Base-by-base conservation (phyloP, 805 yeast genomes). In the Debaryomyces prosopidis region DNA sequence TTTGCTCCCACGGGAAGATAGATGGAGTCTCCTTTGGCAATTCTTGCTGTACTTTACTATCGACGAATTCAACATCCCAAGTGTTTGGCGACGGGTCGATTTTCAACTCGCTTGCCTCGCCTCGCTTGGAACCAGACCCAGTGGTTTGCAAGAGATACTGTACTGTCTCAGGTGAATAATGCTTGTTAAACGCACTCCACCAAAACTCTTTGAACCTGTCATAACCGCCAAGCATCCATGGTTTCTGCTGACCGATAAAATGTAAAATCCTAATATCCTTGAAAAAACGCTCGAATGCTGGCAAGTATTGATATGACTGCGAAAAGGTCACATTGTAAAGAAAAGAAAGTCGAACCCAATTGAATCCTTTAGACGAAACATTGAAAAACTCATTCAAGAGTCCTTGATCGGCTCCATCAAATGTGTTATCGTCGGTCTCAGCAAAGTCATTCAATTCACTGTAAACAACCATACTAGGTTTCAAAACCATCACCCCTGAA, bases 381-480 rank as follows among this genome's bases (percentile, higher is more conserved):
- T 73, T 76, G 60, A 87, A 89, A 56, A 77, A 85, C 58, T 87
- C 87, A 63, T 90, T 90, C 50, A 90, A 71, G 31, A 90, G 71
- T 11, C 97, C 97, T 64, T 90, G 97, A 65, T 90, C 97, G 2
- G 96, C 92, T 35, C 96, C 96, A 65, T 90, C 97, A 55, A 89
- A 87, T 3, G 75, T 63, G 2, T 60, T 53, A 27, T 56, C 54
- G 1, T 56, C 51, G 20, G 50, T 50, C 19, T 49, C 48, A 10
- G 58, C 63, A 36, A 68, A 52, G 4, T 48, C 47, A 32, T 52
- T 54, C 40, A 89, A 71, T 26, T 68, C 65, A 3, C 61, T 49
- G 52, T 69, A 83, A 16, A 71, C 75, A 0, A 52, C 48, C 1
- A 50, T 33, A 52, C 71, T 68, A 3, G 96, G 96, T 31, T 73